These are phyloP conservation scores for Backusella westeae DNA, from an alignment of 192 early-diverging fungal genomes.

Conservation along the genomic window DNA sequence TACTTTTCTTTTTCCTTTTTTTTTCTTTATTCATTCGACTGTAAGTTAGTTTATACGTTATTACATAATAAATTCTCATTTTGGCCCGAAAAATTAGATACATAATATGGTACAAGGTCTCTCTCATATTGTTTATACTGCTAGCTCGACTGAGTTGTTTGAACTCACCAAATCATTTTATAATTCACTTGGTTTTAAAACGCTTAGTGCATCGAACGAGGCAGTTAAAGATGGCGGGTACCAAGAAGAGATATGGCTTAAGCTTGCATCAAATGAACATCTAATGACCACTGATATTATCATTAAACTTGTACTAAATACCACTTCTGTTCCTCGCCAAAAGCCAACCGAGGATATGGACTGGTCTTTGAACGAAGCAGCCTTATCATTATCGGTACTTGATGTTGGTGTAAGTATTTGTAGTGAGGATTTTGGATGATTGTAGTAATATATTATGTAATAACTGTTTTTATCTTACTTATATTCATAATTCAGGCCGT, in stretches of 20 bases:
- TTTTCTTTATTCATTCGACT: neutral
- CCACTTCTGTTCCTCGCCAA: neutral
- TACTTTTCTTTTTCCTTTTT: neutral
- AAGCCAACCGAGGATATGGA: conserved; percentile 4
- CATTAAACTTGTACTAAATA: conserved; percentile 4
- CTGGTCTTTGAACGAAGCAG: conserved; percentile 13
- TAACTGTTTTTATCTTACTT: neutral
- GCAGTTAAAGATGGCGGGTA: neutral
- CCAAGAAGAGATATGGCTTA: conserved; percentile 2
- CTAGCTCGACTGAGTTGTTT: conserved; percentile 7
- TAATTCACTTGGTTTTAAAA: conserved; percentile 27
- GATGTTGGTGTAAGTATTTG: conserved; percentile 17
- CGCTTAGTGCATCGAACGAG: conserved; percentile 11
- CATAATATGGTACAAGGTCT: conserved; percentile 20
- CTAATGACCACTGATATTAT: neutral
- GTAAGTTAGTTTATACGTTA: neutral
- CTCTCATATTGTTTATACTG: conserved; percentile 25
- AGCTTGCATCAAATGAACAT: neutral
- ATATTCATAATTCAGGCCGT: conserved; percentile 27
- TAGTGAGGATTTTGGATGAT: neutral
- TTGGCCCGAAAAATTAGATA: neutral
- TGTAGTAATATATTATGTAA: neutral
- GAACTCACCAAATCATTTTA: conserved; percentile 23
- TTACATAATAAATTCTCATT: neutral
- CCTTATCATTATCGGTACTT: conserved; percentile 6